Conservation (phyloP, 176 grass and related monocot species). For the Oryza longistaminata region DNA sequence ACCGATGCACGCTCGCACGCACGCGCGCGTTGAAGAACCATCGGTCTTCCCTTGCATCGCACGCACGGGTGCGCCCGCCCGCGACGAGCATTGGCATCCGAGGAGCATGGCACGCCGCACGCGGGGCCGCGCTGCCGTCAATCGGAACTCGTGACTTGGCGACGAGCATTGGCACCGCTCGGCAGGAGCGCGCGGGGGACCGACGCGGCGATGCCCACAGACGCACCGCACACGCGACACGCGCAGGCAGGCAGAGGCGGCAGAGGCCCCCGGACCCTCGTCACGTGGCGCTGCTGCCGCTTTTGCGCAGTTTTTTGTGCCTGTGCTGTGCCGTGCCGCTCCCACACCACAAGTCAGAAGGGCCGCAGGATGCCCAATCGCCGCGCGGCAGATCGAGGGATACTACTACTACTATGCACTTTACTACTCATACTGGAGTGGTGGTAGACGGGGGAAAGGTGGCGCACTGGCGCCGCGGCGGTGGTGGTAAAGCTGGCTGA, state of each 20-base stretch:
- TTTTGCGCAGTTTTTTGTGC: neutral
- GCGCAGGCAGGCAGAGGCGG: neutral
- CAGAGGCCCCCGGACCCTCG: neutral
- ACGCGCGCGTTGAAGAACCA: too few species aligned
- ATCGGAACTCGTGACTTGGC: too few species aligned
- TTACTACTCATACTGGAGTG: neutral
- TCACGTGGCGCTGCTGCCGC: constrained; percentile 29
- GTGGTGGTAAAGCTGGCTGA: neutral
- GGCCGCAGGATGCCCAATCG: neutral
- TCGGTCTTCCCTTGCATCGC: too few species aligned
- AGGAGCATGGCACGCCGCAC: too few species aligned
- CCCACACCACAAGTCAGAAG: neutral
- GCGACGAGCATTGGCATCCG: too few species aligned
- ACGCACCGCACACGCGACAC: neutral
- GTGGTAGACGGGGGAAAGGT: neutral
- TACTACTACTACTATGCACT: neutral
- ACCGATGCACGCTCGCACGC: neutral
- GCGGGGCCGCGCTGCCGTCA: too few species aligned
- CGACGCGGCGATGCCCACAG: too few species aligned
- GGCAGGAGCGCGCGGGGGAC: too few species aligned
- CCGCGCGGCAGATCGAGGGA: neutral
- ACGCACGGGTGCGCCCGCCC: too few species aligned
- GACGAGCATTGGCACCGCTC: too few species aligned
- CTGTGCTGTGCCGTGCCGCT: neutral
- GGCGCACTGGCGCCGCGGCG: neutral